Base-by-base conservation (phyloP, 352 stramenopile species). In the Globisporangium cylindrosporum region DNA sequence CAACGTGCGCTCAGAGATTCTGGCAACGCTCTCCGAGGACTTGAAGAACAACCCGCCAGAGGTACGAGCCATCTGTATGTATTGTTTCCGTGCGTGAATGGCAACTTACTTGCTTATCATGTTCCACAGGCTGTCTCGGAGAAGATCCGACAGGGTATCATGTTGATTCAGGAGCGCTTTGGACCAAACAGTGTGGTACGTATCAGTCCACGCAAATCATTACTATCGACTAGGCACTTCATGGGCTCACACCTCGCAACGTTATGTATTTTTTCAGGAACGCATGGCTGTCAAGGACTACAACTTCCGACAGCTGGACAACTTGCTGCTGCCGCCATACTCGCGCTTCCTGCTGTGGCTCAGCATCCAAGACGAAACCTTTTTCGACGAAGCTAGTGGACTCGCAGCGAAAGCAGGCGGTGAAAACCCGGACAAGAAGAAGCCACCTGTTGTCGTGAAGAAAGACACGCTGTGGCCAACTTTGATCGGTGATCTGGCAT, bases 281-380 rank as follows among this genome's bases (percentile, higher is more conserved):
- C 84, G 89, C n/a, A 73, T 86, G 25, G 88, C 87, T 20, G 83
- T 96, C 12, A 93, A 95, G 65, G 88, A 96, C 67, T 96, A 95
- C 75, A 93, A 96, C 72, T 96, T 96, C 58, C 88, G 86, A 12
- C 87, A 95, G 67, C 84, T 96, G 0, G 86, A 95, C 64, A 95
- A 93, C 64, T 53, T 95, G 59, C 62, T 96, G 29, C 66, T 96
- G 10, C 89, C 89, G 62, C 89, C 89, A n/a, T 96, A 96, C 74
- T 94, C 83, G 68, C 87, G 89, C 15, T 95, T 96, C 62, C 64
- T 96, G n/a, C 67, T 96, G 53, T 96, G 89, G 89, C 84, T 96
- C 43, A 95, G 87, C 64, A 91, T 93, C 51, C 89, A 96, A 54
- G 83, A 94, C 38, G 88, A 96, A 56, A 72, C 73, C 4, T 96